Conservation (phyloP, 768 basidiomycete genomes). For the Trametes sanguinea region DNA sequence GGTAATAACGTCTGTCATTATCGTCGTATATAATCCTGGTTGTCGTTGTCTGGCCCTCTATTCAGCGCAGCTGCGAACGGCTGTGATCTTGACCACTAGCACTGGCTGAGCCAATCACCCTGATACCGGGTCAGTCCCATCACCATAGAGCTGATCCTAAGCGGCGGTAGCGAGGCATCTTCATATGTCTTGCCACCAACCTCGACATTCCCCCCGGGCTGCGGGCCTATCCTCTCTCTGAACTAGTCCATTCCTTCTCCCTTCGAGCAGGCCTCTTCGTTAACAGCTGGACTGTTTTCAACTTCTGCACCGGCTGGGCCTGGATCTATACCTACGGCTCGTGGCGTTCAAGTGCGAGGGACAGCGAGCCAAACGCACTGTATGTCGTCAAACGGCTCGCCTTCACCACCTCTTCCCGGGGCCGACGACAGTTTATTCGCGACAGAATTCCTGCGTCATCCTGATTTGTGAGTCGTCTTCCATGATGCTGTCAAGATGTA, state of each 20-base stretch:
- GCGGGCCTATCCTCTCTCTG: not conserved
- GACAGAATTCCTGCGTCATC: constrained; percentile 34
- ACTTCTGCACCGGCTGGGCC: constrained; percentile 2
- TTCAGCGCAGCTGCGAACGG: not conserved
- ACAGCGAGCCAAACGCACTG: too few relatives aligned
- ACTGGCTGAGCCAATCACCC: constrained; percentile 3
- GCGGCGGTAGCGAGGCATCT: constrained; percentile 1
- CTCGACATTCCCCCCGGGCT: not conserved
- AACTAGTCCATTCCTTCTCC: constrained; percentile 11
- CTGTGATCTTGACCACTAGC: constrained; percentile 7
- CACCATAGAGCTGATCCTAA: constrained; percentile 7
- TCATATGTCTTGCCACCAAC: constrained; percentile 11
- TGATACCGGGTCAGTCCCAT: constrained; percentile 10
- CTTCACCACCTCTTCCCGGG: not conserved
- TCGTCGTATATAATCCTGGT: too few relatives aligned
- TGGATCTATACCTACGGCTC: too few relatives aligned
- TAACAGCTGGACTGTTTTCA: constrained; percentile 26
- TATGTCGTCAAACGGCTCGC: not conserved
- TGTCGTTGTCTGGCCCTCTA: too few relatives aligned
- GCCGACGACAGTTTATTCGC: constrained; percentile 21
- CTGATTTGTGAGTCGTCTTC: constrained; percentile 35
- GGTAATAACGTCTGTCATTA: too few relatives aligned
- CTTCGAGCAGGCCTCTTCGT: constrained; percentile 31
- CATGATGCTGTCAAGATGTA: not conserved
- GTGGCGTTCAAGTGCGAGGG: too few relatives aligned